Evolutionary conservation across 2,329 filamentous ascomycete genomes (phyloP).

Genomic region (Fusarium metavorans): DNA sequence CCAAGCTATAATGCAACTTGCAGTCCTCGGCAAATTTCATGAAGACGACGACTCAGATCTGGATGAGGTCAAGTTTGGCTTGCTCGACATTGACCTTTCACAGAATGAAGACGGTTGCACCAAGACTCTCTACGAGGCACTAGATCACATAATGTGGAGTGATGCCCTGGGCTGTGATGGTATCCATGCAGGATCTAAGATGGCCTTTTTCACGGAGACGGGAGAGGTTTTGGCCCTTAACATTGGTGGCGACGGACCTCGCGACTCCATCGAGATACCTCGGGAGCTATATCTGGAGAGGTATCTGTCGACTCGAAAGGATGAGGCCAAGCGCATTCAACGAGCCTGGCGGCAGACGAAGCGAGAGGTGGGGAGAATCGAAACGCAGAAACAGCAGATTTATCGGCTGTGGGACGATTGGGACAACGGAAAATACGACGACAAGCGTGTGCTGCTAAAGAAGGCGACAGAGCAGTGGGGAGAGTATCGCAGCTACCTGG

Average conservation of each 20-base stretch:
- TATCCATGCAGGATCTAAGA: slow-evolving; percentile 52
- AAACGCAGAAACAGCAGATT: slow-evolving; percentile 41
- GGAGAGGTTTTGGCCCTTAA: slow-evolving; percentile 65
- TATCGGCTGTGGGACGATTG: slow-evolving; percentile 46
- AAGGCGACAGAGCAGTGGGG: slow-evolving; percentile 49
- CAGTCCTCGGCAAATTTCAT: slow-evolving; percentile 45
- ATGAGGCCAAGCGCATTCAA: slow-evolving; percentile 61
- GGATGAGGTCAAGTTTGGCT: slow-evolving; percentile 54
- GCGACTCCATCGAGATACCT: slow-evolving; percentile 63
- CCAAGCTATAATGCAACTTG: slow-evolving; percentile 50
- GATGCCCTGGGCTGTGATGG: slow-evolving; percentile 54
- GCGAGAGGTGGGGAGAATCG: slow-evolving; percentile 40
- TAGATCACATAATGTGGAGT: slow-evolving; percentile 63
- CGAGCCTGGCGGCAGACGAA: slow-evolving; percentile 50
- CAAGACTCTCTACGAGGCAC: slow-evolving; percentile 60
- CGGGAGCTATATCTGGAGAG: slow-evolving; percentile 65
- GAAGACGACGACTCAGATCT: slow-evolving; percentile 45
- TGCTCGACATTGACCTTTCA: slow-evolving; percentile 56
- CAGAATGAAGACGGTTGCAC: slow-evolving; percentile 53
- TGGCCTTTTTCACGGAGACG: slow-evolving; percentile 58
- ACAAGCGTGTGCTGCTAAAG: slow-evolving; percentile 49
- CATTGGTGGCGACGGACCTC: slow-evolving; percentile 56
- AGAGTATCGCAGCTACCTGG: slow-evolving; percentile 50
- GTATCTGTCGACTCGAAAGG: slow-evolving; percentile 60
- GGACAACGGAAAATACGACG: slow-evolving; percentile 36